A percentile compares a stretch with the other conserved stretches of the same genome.
Evolutionary conservation across 2,329 filamentous ascomycete genomes (phyloP).

Genomic region (Paraconiothyrium brasiliense): DNA sequence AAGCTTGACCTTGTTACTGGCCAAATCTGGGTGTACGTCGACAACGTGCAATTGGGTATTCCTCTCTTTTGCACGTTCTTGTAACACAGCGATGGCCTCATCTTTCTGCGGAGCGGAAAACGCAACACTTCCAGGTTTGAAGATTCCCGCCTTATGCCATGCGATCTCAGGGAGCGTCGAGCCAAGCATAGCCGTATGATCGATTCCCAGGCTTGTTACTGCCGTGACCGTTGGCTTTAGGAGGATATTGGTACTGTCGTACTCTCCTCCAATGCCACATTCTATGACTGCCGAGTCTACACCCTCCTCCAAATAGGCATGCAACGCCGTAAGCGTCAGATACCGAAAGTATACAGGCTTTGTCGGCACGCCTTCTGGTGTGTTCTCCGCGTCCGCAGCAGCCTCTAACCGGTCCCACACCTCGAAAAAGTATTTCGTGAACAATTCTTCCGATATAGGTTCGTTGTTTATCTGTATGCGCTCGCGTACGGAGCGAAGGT

Average conservation of each 20-base stretch:
- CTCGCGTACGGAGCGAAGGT: constrained; percentile 84
- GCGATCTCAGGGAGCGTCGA: constrained; percentile 82
- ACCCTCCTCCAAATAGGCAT: constrained; percentile 79
- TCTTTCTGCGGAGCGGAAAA: constrained; percentile 70
- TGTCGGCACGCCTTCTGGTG: constrained; percentile 60
- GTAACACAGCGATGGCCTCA: constrained; percentile 64
- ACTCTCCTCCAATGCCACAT: constrained; percentile 93
- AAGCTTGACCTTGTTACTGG: constrained; percentile 58
- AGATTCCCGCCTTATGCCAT: constrained; percentile 92
- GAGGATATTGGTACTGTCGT: constrained; percentile 90
- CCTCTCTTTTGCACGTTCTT: constrained; percentile 63
- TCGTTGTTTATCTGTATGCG: constrained; percentile 81
- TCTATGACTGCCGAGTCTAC: constrained; percentile 85
- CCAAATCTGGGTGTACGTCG: constrained; percentile 58
- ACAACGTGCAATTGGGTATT: constrained; percentile 59
- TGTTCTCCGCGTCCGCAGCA: constrained; percentile 61
- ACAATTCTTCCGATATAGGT: constrained; percentile 73
- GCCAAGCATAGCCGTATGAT: constrained; percentile 84
- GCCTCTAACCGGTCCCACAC: constrained; percentile 76
- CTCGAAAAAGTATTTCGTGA: constrained; percentile 83
- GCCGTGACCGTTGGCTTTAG: constrained; percentile 74
- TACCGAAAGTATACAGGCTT: constrained; percentile 96
- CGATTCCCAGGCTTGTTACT: constrained; percentile 83
- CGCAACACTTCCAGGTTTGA: constrained; percentile 72
- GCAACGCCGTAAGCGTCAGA: constrained; percentile 86